phyloP scores from a whole-genome alignment of 2,329 filamentous ascomycete genomes.

The Penicillium capsulatum region DNA sequence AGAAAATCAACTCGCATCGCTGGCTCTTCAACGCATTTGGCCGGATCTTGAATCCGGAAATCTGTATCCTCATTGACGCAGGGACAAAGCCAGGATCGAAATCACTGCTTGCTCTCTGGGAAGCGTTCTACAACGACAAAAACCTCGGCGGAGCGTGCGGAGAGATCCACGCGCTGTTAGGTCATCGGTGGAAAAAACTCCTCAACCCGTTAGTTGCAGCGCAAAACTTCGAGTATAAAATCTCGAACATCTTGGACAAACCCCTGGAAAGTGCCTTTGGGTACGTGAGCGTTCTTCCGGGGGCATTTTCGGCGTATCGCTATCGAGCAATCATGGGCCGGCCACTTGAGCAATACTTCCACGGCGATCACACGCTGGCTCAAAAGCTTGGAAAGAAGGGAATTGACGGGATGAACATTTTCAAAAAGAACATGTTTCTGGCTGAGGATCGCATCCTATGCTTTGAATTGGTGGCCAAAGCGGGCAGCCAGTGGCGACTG shows the following conservation, averaged over 20 bases:
- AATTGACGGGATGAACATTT: slow-evolving; percentile 14
- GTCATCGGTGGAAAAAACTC: slow-evolving; percentile 4
- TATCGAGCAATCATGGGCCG: slow-evolving; percentile 12
- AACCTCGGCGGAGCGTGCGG: slow-evolving; percentile 13
- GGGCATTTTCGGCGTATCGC: slow-evolving; percentile 11
- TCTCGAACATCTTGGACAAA: slow-evolving; percentile 10
- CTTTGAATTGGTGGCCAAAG: slow-evolving; percentile 12
- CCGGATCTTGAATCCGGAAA: slow-evolving; percentile 10
- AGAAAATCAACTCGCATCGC: slow-evolving; percentile 15
- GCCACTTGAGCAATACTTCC: slow-evolving; percentile 12
- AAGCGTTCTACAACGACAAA: slow-evolving; percentile 10
- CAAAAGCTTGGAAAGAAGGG: slow-evolving; percentile 13
- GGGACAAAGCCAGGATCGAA: slow-evolving; percentile 7
- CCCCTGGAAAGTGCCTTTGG: slow-evolving; percentile 12
- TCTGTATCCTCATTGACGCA: slow-evolving; percentile 10
- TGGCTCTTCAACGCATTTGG: slow-evolving; percentile 12
- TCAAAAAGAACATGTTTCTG: slow-evolving; percentile 15
- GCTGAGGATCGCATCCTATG: slow-evolving; percentile 13
- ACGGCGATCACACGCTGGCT: slow-evolving; percentile 9
- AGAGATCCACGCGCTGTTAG: slow-evolving; percentile 8
- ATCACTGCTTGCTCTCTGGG: slow-evolving; percentile 7
- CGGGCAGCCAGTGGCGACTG: slow-evolving; percentile 11
- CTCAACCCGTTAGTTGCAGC: slow-evolving; percentile 9
- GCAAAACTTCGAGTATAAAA: slow-evolving; percentile 12
- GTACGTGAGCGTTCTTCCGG: slow-evolving; percentile 8